These are phyloP conservation scores for Exophiala xenobiotica DNA, from an alignment of 2,329 filamentous ascomycete species.

Conservation along the genomic window DNA sequence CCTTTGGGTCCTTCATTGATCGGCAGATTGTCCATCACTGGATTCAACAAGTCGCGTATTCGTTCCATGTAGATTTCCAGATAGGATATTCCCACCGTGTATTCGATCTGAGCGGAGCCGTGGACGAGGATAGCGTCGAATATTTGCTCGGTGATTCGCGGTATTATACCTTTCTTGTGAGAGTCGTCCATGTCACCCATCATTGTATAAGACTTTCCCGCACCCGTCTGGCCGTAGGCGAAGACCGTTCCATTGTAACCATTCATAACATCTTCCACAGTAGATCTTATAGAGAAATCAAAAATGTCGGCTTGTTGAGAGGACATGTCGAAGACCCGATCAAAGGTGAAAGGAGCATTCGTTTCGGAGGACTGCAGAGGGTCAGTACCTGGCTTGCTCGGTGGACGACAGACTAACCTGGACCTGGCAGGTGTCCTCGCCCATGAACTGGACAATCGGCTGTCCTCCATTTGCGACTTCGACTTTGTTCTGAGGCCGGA, in stretches of 20 bases:
- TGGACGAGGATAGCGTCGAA: conserved; percentile 84
- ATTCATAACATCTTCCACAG: conserved; percentile 96
- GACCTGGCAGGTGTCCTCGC: conserved; percentile 75
- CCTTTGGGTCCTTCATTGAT: conserved; percentile 98
- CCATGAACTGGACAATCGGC: conserved; percentile 85
- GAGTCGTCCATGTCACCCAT: conserved; percentile 95
- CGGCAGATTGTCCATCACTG: conserved; percentile 92
- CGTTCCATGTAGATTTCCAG: conserved; percentile 99
- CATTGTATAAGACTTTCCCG: conserved; percentile 99
- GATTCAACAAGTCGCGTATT: conserved; percentile 87
- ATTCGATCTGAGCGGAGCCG: conserved; percentile 91
- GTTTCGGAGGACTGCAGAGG: conserved; percentile 71
- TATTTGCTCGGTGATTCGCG: conserved; percentile 95
- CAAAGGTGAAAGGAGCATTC: conserved; percentile 87
- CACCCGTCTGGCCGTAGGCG: conserved; percentile 96
- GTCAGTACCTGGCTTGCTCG: conserved; percentile 1
- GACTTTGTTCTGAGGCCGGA: conserved; percentile 93
- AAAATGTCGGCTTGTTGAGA: conserved; percentile 92
- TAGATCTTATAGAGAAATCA: conserved; percentile 93
- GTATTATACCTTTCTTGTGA: conserved; percentile 86
- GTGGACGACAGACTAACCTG: conserved; percentile 10
- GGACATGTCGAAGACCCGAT: conserved; percentile 93
- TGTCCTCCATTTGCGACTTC: conserved; percentile 88
- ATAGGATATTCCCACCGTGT: conserved; percentile 97
- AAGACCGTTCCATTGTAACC: conserved; percentile 99